Conservation (phyloP, 1,284 basidiomycete genomes). For the Butyriboletus appendiculatus region DNA sequence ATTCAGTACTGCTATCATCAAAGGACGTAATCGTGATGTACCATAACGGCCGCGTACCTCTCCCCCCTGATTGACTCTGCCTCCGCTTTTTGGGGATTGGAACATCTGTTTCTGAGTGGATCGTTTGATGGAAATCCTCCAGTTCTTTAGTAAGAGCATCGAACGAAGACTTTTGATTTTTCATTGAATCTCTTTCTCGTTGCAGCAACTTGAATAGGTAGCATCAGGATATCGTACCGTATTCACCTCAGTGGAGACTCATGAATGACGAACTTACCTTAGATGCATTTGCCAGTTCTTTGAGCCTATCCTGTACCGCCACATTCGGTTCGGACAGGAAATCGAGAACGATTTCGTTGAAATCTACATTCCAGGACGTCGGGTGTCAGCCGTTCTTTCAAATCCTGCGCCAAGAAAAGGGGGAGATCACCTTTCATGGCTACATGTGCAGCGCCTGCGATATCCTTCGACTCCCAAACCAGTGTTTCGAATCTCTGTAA, state of each 20-base stretch:
- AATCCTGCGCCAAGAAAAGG: not conserved
- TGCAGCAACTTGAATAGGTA: conserved; percentile 10
- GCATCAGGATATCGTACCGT: not conserved
- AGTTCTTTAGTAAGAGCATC: conserved; percentile 10
- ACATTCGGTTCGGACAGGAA: conserved; percentile 16
- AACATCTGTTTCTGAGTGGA: not conserved
- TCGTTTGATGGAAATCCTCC: conserved; percentile 2
- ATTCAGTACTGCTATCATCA: not conserved
- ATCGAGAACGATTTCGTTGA: conserved; percentile 22
- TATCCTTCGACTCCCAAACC: conserved; percentile 20
- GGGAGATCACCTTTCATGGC: conserved; percentile 16
- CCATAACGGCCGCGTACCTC: not conserved
- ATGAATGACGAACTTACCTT: conserved; percentile 6
- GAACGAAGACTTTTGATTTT: conserved; percentile 13
- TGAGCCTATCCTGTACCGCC: conserved; percentile 14
- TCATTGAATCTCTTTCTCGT: conserved; percentile 10
- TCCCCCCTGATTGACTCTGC: not conserved
- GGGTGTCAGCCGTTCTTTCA: not conserved
- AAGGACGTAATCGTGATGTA: not conserved
- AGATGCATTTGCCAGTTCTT: conserved; percentile 10
- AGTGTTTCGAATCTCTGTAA: conserved; percentile 17
- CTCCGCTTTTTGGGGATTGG: not conserved
- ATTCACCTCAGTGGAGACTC: too few species aligned
- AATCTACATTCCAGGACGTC: conserved; percentile 8
- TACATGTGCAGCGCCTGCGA: conserved; percentile 14